Evolutionary conservation across 352 stramenopile species (phyloP).

Genomic region (Globisporangium parvum): DNA sequence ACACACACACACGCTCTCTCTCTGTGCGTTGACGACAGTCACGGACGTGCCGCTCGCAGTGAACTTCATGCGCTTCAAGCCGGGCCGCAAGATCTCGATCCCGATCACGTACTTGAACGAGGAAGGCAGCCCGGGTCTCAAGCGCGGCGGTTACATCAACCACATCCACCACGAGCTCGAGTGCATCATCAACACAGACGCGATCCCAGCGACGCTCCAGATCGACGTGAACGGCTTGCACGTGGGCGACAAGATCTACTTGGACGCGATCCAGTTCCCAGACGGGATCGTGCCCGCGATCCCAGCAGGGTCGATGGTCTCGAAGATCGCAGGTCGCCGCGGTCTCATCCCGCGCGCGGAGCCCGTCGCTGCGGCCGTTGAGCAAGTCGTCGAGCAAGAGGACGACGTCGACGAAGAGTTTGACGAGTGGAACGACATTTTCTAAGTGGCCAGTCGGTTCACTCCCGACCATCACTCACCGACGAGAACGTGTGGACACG

Average conservation of each 20-base stretch:
- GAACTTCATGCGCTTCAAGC: constrained; percentile 93
- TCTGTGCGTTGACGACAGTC: constrained; percentile 22
- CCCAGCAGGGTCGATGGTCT: constrained; percentile 55
- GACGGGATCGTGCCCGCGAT: constrained; percentile 71
- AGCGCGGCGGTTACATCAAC: constrained; percentile 93
- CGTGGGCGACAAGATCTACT: constrained; percentile 75
- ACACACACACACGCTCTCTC: neutral
- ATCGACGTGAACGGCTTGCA: constrained; percentile 85
- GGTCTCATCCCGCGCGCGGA: constrained; percentile 76
- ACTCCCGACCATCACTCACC: no score
- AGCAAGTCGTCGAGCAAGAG: constrained; percentile 56
- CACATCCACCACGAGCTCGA: constrained; percentile 84
- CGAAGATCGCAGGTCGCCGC: constrained; percentile 83
- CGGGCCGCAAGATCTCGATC: constrained; percentile 86
- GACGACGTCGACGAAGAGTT: constrained; percentile 76
- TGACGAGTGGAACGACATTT: constrained; percentile 87
- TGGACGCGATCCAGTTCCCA: constrained; percentile 71
- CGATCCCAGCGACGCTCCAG: constrained; percentile 70
- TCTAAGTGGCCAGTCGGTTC: constrained; percentile 37
- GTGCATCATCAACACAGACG: constrained; percentile 69
- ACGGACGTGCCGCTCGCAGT: constrained; percentile 74
- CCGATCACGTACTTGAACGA: constrained; percentile 91
- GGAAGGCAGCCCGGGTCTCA: constrained; percentile 92
- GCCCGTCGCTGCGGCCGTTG: constrained; percentile 48
- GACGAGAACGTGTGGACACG: no score